Percentiles rank a stretch among this genome's conserved stretches.
Evolutionary conservation across 805 yeast genomes (phyloP).

Genomic region (Candida morakotiae): DNA sequence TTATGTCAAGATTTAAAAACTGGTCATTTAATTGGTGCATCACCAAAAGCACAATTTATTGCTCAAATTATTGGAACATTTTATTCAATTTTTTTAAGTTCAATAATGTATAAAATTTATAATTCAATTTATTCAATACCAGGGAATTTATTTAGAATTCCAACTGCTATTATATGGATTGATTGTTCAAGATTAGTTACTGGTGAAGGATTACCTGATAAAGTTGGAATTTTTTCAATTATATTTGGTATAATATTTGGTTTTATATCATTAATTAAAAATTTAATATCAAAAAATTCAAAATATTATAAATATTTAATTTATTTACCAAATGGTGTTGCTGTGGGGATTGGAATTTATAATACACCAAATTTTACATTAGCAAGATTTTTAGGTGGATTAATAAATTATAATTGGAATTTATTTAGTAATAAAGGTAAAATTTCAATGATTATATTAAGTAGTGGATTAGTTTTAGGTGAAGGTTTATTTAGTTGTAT

Average conservation of each 20-base stretch:
- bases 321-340: slow-evolving; percentile 89
- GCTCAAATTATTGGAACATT: slow-evolving; percentile 88
- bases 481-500: slow-evolving; percentile 87
- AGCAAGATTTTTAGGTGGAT: slow-evolving; percentile 90
- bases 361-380: slow-evolving; percentile 90
- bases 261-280: slow-evolving; percentile 58
- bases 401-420: slow-evolving; percentile 59
- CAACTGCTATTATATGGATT: slow-evolving; percentile 95
- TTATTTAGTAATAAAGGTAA: slow-evolving; percentile 11
- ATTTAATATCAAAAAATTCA: slow-evolving; percentile 45
- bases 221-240: slow-evolving; percentile 58
- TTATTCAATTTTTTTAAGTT: slow-evolving; percentile 77
- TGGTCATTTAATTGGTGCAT: slow-evolving; percentile 86
- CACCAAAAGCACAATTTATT: slow-evolving; percentile 84
- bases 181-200: slow-evolving; percentile 92
- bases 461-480: slow-evolving; percentile 90
- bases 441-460: slow-evolving; percentile 77
- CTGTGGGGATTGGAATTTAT: slow-evolving; percentile 95
- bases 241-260: slow-evolving; percentile 68
- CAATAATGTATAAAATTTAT: slow-evolving; percentile 80
- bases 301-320: slow-evolving; percentile 38
- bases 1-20: slow-evolving; percentile 96
- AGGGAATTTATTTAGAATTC: slow-evolving; percentile 74
- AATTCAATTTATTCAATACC: slow-evolving; percentile 83
- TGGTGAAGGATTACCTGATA: slow-evolving; percentile 85